A percentile compares a stretch with the other conserved stretches of the same genome.
phyloP scores from a whole-genome alignment of 169 alveolate species.

The Eimeria sp. region DNA sequence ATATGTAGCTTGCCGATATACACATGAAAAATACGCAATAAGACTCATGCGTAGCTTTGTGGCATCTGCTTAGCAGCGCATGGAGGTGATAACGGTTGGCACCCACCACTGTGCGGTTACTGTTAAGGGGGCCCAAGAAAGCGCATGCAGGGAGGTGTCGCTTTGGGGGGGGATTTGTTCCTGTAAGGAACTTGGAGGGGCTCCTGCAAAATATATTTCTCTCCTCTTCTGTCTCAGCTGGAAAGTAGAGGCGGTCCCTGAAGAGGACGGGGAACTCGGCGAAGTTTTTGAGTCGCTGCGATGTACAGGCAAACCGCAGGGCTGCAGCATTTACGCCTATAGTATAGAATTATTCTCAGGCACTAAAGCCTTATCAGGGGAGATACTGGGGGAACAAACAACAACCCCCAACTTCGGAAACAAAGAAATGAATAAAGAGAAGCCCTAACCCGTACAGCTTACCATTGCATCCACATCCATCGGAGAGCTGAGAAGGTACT shows the following conservation, averaged over 20 bases:
- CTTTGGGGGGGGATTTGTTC: slow-evolving; percentile 31
- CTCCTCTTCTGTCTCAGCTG: slow-evolving; percentile 50
- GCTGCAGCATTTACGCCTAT: neutral
- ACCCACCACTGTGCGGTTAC: slow-evolving; percentile 55
- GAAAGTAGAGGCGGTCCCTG: slow-evolving; percentile 58
- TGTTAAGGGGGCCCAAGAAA: slow-evolving; percentile 58
- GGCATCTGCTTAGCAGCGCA: neutral
- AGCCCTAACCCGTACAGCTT: neutral
- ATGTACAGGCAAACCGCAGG: neutral
- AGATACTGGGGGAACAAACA: too few relatives aligned
- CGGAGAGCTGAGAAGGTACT: slow-evolving; percentile 51
- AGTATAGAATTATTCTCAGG: neutral
- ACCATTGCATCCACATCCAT: slow-evolving; percentile 65
- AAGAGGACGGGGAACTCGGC: slow-evolving; percentile 63
- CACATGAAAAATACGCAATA: too few relatives aligned
- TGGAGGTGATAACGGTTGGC: neutral
- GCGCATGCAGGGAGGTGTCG: slow-evolving; percentile 43
- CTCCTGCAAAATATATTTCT: slow-evolving; percentile 22
- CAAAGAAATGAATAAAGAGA: too few relatives aligned
- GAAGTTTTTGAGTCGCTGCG: slow-evolving; percentile 48
- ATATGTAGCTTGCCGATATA: too few relatives aligned
- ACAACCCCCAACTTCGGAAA: too few relatives aligned
- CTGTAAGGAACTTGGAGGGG: slow-evolving; percentile 55
- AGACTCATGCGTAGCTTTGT: neutral
- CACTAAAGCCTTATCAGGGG: neutral